Evolutionary conservation across 805 yeast genomes (phyloP).

Genomic region (Candida ulmi): DNA sequence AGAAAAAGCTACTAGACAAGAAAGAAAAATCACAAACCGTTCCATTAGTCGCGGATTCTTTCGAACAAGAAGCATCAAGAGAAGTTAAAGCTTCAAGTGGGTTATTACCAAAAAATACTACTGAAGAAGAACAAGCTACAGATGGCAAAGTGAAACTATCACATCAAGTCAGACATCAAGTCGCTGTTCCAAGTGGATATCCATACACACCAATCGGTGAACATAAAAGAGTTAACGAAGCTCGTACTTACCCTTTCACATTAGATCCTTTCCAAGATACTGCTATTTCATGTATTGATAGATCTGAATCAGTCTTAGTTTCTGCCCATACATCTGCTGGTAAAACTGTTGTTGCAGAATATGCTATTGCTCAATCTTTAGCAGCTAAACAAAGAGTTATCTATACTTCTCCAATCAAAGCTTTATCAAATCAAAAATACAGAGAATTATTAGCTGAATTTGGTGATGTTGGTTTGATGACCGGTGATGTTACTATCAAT

Average conservation of each 20-base stretch:
- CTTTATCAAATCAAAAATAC: constrained; percentile 83
- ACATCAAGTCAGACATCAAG: constrained; percentile 97
- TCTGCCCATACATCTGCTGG: constrained; percentile 99
- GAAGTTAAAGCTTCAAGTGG: constrained; percentile 84
- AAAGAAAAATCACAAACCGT: constrained; percentile 42
- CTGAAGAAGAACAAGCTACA: constrained; percentile 17
- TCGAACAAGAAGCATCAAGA: constrained; percentile 85
- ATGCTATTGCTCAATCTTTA: constrained; percentile 94
- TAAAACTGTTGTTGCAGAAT: constrained; percentile 96
- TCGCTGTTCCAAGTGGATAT: constrained; percentile 89
- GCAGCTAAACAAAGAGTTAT: constrained; percentile 95
- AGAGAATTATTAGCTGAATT: constrained; percentile 89
- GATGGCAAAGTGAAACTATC: constrained; percentile 61
- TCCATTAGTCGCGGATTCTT: constrained; percentile 80
- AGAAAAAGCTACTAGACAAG: constrained; percentile 27
- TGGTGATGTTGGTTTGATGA: constrained; percentile 86
- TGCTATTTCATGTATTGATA: constrained; percentile 90
- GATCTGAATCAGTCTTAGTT: constrained; percentile 90
- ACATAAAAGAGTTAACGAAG: constrained; percentile 73
- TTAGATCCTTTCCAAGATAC: constrained; percentile 98
- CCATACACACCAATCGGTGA: constrained; percentile 85
- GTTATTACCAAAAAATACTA: constrained; percentile 39
- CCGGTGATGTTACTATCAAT: constrained; percentile 97
- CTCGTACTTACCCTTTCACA: constrained; percentile 86
- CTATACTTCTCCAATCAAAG: constrained; percentile 93